Evolutionary conservation across 306 rosid species (phyloP), one percentile per base, ranked within the genome.

Genomic region (Cucurbita argyrosperma): DNA sequence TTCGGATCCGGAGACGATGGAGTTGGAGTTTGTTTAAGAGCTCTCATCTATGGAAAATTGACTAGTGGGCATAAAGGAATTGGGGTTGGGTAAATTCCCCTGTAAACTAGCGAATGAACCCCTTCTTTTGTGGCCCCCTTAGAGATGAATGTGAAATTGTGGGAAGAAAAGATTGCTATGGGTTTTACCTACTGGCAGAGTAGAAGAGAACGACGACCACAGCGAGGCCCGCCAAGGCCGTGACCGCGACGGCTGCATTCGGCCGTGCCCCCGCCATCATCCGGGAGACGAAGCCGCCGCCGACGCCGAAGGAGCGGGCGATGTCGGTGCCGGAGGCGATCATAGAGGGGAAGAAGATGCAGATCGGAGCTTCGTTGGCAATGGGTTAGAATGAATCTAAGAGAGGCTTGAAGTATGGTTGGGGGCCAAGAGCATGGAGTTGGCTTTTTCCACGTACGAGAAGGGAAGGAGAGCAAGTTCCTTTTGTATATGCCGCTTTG

Each of bases 21-120:
- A 91, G 90, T 88, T 75, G 80, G 87, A 83, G 93, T 84, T 88
- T 96, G 91, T 82, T 87, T 86, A 70, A 91, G 93, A 73, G 97
- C 90, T 89, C 88, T 91, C 99, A 89, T 95, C 92, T 88, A 94
- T 82, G 62, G 51, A 16, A 16, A 26, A 11, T 57, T 53, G 37
- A 62, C 21, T 15, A 61, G 66, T 38, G 47, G 40, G 42, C 7
- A 10, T 5, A 39, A 52, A 65, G 9, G 51, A 61, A 75, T 45
- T 30, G 46, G 38, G 45, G 61, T 45, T 30, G 35, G 38, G 45
- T 13, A 68, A 26, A 26, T 55, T 56, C 26, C n/a, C 37, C 56
- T 30, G 16, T 11, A 14, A 43, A 39, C 46, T 45, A 39, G 43
- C 39, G 52, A 70, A 51, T 12, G n/a, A 57, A 55, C 49, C 51